Evolutionary conservation across 441 rosid species (phyloP).

Genomic region (Pelargonium myrrhifolium): DNA sequence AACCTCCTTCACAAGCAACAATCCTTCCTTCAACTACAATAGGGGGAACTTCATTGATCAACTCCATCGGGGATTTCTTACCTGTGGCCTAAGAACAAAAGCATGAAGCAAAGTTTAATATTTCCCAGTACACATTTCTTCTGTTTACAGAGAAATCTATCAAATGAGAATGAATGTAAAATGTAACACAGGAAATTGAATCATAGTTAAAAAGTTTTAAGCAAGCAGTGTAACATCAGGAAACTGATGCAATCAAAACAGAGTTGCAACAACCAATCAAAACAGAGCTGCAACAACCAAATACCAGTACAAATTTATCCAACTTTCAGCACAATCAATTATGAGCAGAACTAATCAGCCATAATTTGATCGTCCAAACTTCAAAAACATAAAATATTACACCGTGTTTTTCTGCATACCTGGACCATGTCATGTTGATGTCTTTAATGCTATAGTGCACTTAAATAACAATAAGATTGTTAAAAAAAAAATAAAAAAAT

Average conservation of each 20-base stretch:
- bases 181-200: background rate
- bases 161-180: background rate
- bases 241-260: background rate
- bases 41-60: constrained; percentile 94
- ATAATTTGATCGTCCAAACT: background rate
- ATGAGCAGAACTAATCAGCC: background rate
- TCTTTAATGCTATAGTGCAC: too few relatives aligned
- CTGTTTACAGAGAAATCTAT: background rate
- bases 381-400: background rate
- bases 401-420: background rate
- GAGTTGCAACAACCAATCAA: too few relatives aligned
- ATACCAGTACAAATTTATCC: background rate
- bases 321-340: background rate
- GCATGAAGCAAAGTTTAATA: background rate
- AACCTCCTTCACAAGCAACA: constrained; percentile 98
- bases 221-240: background rate
- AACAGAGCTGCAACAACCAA: background rate
- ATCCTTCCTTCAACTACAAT: constrained; percentile 88
- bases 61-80: constrained; percentile 96
- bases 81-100: constrained; percentile 49
- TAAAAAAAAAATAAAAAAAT: too few relatives aligned
- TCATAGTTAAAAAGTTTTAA: background rate
- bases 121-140: background rate
- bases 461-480: too few relatives aligned
- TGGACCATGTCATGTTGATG: too few relatives aligned